phyloP scores from a whole-genome alignment of 352 stramenopile genomes.

The Pythium phragmitis region DNA sequence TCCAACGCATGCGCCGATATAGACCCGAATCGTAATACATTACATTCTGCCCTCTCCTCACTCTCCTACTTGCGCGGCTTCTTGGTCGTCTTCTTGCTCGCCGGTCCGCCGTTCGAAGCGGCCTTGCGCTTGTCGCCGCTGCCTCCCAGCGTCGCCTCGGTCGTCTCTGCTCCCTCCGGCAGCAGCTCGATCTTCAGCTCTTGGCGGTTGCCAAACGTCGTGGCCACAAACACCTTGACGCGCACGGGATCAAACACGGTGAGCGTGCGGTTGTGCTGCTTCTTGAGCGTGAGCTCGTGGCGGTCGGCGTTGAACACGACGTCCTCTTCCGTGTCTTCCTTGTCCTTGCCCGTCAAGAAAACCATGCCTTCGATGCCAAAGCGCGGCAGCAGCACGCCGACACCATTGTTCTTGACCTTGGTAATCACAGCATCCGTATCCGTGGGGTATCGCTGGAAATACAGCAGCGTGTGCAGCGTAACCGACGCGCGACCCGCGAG shows the following conservation, averaged over 20 bases:
- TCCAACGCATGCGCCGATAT: too few relatives aligned
- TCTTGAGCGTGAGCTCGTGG: conserved; percentile 63
- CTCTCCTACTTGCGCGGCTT: conserved; percentile 12
- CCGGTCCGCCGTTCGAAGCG: neutral
- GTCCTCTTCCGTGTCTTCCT: conserved; percentile 44
- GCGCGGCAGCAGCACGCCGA: conserved; percentile 96
- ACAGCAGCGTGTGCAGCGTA: conserved; percentile 96
- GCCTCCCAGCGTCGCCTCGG: neutral
- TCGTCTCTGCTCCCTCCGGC: conserved; percentile 21
- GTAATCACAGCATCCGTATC: conserved; percentile 93
- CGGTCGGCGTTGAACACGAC: conserved; percentile 49
- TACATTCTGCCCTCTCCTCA: neutral
- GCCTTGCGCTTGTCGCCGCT: conserved; percentile 19
- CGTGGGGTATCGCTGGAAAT: conserved; percentile 92
- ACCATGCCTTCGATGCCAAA: conserved; percentile 99
- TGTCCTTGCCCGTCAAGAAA: conserved; percentile 75
- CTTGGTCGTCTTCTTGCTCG: conserved; percentile 18
- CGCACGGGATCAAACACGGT: conserved; percentile 81
- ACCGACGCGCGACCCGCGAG: conserved; percentile 95
- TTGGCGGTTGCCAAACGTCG: conserved; percentile 79
- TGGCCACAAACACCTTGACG: conserved; percentile 78
- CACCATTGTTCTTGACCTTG: conserved; percentile 93
- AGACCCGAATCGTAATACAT: conserved; percentile 3
- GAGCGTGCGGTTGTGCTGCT: conserved; percentile 47
- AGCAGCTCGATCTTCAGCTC: conserved; percentile 84